Percentiles rank a stretch among this genome's conserved stretches.
phyloP scores from a whole-genome alignment of 441 rosid species.

The Brassica balearica region DNA sequence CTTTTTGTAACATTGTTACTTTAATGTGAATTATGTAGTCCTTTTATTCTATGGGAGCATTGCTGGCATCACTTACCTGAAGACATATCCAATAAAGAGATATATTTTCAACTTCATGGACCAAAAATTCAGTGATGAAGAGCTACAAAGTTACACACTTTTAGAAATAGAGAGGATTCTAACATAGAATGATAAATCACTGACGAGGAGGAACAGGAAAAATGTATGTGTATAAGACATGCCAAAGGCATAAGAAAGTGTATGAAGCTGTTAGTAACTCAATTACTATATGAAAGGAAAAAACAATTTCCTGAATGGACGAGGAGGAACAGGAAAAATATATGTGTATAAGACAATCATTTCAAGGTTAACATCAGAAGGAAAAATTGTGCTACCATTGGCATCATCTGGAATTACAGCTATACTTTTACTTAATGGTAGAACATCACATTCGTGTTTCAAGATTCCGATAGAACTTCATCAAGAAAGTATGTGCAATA shows the following conservation, averaged over 20 bases:
- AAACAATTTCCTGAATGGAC: not conserved
- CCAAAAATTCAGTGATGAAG: not conserved
- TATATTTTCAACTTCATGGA: not conserved
- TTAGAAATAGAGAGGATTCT: not conserved
- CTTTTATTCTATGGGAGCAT: not conserved
- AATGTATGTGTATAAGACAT: too few relatives aligned
- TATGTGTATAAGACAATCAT: not conserved
- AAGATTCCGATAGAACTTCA: not conserved
- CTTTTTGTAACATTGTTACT: conserved; percentile 4
- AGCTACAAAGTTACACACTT: not conserved
- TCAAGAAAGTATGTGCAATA: conserved; percentile 3
- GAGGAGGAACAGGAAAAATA: not conserved
- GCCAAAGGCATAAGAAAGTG: not conserved
- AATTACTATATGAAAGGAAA: not conserved
- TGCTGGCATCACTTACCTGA: conserved; percentile 9
- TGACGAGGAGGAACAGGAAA: too few relatives aligned
- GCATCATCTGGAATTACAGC: not conserved
- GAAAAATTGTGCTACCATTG: not conserved
- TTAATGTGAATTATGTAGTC: conserved; percentile 1
- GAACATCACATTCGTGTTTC: not conserved
- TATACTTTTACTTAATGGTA: not conserved
- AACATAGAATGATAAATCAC: not conserved
- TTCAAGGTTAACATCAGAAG: not conserved
- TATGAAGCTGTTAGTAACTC: not conserved
- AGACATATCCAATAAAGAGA: not conserved